Conservation (phyloP, 2,329 filamentous ascomycete species). For the Penicillium occitanis region DNA sequence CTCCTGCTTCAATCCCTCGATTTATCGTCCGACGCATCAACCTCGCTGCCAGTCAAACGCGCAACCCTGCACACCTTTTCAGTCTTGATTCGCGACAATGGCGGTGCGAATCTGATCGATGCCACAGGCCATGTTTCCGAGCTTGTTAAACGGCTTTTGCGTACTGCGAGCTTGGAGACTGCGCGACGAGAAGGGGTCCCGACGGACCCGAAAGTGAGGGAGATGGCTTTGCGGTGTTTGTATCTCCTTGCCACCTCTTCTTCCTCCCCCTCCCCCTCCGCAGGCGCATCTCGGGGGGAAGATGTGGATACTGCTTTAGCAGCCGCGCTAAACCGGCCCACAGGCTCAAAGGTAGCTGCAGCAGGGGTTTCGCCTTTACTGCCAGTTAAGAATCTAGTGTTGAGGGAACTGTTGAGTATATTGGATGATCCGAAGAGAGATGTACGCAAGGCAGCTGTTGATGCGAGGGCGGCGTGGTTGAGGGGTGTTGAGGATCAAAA, state of each 20-base stretch:
- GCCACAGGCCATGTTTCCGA: slow-evolving; percentile 58
- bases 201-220: slow-evolving; percentile 30
- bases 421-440: slow-evolving; percentile 64
- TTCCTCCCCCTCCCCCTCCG: too few species aligned
- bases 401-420: slow-evolving; percentile 54
- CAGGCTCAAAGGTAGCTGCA: slow-evolving; percentile 18
- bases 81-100: slow-evolving; percentile 58
- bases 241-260: slow-evolving; percentile 34
- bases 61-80: slow-evolving; percentile 61
- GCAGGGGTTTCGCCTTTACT: slow-evolving; percentile 50
- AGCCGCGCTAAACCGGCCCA: slow-evolving; percentile 11
- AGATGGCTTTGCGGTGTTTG: slow-evolving; percentile 40
- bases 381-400: slow-evolving; percentile 57
- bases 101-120: slow-evolving; percentile 48
- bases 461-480: slow-evolving; percentile 61
- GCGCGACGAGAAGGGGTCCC: slow-evolving; percentile 22
- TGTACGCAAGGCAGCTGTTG: slow-evolving; percentile 63
- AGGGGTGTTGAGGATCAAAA: slow-evolving; percentile 58
- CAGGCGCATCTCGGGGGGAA: neutral
- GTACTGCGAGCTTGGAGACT: slow-evolving; percentile 38
- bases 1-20: slow-evolving; percentile 65
- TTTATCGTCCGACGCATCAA: slow-evolving; percentile 7
- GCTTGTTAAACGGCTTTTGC: slow-evolving; percentile 57
- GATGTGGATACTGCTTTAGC: slow-evolving; percentile 17
- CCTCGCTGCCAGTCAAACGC: slow-evolving; percentile 53